Conservation (phyloP, 2,329 filamentous ascomycete species). For the Ceratocystis huliohia region DNA sequence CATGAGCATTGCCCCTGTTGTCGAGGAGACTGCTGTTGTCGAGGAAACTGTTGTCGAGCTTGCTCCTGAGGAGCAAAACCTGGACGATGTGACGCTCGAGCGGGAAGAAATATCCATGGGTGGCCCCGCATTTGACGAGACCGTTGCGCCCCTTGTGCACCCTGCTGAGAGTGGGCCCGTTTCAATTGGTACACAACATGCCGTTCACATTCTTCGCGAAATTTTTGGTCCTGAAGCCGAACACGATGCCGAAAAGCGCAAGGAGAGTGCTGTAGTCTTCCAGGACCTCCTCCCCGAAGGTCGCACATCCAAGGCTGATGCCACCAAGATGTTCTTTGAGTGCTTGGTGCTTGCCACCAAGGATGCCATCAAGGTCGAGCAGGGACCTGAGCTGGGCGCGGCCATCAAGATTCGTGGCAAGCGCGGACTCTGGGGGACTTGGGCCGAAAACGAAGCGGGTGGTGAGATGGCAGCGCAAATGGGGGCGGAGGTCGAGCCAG, state of each 20-base stretch:
- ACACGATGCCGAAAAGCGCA: conserved; percentile 56
- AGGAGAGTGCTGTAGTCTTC: conserved; percentile 68
- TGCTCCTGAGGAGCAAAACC: conserved; percentile 43
- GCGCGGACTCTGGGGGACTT: conserved; percentile 89
- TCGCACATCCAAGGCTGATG: conserved; percentile 71
- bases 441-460: conserved; percentile 69
- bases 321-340: conserved; percentile 99
- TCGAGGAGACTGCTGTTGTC: conserved; percentile 39
- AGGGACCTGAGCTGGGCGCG: conserved; percentile 62
- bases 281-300: conserved; percentile 79
- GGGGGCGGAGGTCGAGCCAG: conserved; percentile 29
- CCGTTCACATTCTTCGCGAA: conserved; percentile 85
- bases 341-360: conserved; percentile 91
- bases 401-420: conserved; percentile 78
- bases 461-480: conserved; percentile 46
- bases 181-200: conserved; percentile 84
- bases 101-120: conserved; percentile 32
- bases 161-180: conserved; percentile 76
- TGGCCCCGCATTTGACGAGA: conserved; percentile 62
- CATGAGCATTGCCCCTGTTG: conserved; percentile 25
- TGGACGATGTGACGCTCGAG: conserved; percentile 36
- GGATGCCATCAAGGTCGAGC: conserved; percentile 94
- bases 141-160: conserved; percentile 60
- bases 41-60: conserved; percentile 56
- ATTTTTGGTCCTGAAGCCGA: conserved; percentile 66